A percentile compares a stretch with the other conserved stretches of the same genome.
Evolutionary conservation across 1,139 yeast species (phyloP).

Genomic region (Blastobotrys persicus): DNA sequence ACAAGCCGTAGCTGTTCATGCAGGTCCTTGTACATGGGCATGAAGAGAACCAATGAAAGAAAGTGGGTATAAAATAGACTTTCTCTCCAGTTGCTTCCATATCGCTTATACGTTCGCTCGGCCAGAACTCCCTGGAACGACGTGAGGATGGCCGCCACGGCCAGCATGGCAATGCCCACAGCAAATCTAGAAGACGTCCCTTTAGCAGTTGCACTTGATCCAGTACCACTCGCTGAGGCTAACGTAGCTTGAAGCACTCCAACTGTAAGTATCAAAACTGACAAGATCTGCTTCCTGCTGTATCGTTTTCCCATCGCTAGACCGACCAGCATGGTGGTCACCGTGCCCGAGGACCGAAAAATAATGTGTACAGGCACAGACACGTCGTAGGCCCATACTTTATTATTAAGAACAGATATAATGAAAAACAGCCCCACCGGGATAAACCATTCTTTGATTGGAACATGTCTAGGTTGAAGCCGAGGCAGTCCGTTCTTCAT

Average conservation of each 20-base stretch:
- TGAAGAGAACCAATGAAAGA: conserved; percentile 55
- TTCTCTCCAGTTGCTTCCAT: conserved; percentile 63
- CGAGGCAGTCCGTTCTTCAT: conserved; percentile 26
- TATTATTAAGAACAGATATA: conserved; percentile 56
- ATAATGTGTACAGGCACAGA: conserved; percentile 69
- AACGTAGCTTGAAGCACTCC: conserved; percentile 58
- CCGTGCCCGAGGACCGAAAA: conserved; percentile 63
- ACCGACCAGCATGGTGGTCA: conserved; percentile 61
- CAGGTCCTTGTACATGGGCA: conserved; percentile 34
- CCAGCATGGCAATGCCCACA: conserved; percentile 47
- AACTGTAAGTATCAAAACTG: conserved; percentile 52
- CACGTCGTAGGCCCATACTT: conserved; percentile 55
- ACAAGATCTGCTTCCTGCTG: conserved; percentile 45
- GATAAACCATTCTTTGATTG: conserved; percentile 48
- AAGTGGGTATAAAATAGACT: conserved; percentile 60
- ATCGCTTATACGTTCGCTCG: conserved; percentile 48
- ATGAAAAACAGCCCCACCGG: conserved; percentile 53
- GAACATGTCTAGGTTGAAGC: conserved; percentile 37
- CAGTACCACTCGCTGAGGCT: conserved; percentile 19
- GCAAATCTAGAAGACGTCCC: conserved; percentile 8
- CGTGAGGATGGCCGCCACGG: conserved; percentile 49
- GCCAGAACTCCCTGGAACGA: conserved; percentile 56
- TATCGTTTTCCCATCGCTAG: conserved; percentile 47
- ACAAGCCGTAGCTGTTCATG: conserved; percentile 18
- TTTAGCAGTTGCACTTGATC: conserved; percentile 5